These are phyloP conservation scores for Apophysomyces trapeziformis DNA, from an alignment of 371 early-diverging fungal species.

Conservation along the genomic window DNA sequence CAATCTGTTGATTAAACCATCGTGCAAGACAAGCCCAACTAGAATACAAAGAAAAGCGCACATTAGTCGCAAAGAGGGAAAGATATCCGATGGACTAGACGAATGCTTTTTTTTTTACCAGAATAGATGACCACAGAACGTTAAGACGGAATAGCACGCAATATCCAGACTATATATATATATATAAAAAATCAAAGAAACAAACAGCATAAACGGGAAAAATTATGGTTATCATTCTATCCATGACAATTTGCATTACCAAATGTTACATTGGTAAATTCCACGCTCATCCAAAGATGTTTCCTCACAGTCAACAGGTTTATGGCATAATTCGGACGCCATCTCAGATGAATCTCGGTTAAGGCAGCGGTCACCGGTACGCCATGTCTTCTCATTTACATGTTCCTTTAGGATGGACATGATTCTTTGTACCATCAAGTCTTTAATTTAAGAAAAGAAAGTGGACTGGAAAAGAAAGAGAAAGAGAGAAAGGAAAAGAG, in stretches of 20 bases:
- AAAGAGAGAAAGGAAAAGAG: neutral
- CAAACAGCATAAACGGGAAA: too few relatives aligned
- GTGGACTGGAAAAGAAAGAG: neutral
- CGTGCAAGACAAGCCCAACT: constrained; percentile 45
- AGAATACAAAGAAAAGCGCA: neutral
- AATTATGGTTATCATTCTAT: neutral
- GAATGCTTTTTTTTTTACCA: constrained; percentile 45
- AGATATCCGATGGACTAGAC: neutral
- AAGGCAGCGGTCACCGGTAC: neutral
- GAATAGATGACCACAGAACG: constrained; percentile 76
- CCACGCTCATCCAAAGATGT: constrained; percentile 12
- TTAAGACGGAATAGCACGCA: constrained; percentile 72
- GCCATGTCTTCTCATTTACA: neutral
- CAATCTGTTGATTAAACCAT: constrained; percentile 36
- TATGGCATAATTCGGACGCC: neutral
- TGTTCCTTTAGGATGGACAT: neutral
- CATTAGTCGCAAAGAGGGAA: too few relatives aligned
- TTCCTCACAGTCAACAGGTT: constrained; percentile 12
- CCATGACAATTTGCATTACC: constrained; percentile 19
- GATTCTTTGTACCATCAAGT: neutral
- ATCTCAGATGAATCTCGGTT: constrained; percentile 5
- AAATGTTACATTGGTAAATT: constrained; percentile 46
- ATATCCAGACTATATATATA: constrained; percentile 65
- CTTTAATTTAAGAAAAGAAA: too few relatives aligned
- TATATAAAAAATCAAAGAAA: neutral